Conservation (phyloP, 2,329 filamentous ascomycete species). For the Phialocephala subalpina region DNA sequence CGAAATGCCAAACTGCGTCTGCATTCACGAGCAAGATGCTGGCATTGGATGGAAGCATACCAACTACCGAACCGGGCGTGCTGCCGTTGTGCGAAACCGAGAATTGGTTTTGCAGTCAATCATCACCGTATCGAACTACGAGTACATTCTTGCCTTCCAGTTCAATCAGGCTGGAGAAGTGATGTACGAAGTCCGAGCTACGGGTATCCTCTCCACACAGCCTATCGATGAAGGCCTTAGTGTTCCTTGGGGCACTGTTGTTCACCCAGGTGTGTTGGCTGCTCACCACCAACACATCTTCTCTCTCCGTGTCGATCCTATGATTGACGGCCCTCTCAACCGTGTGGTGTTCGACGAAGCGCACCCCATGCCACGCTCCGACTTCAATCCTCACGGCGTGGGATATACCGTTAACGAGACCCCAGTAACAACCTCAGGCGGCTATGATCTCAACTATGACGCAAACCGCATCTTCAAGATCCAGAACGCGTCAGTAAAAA, state of each 20-base stretch:
- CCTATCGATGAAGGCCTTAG: conserved; percentile 71
- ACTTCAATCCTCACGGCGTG: conserved; percentile 59
- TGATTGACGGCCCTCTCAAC: conserved; percentile 64
- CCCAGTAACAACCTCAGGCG: conserved; percentile 53
- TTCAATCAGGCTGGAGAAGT: conserved; percentile 76
- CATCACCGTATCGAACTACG: conserved; percentile 76
- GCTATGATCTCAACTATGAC: conserved; percentile 56
- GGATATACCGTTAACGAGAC: conserved; percentile 59
- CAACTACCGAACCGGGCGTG: conserved; percentile 70
- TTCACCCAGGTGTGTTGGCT: conserved; percentile 74
- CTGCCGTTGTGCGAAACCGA: conserved; percentile 68
- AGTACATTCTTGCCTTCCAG: conserved; percentile 76
- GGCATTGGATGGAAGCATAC: conserved; percentile 76
- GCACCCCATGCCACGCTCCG: conserved; percentile 64
- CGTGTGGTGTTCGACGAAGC: conserved; percentile 65
- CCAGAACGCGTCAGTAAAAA: conserved; percentile 58
- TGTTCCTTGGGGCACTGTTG: conserved; percentile 72
- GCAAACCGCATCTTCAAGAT: conserved; percentile 65
- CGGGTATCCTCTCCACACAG: conserved; percentile 72
- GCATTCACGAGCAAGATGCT: conserved; percentile 75
- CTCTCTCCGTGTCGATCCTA: conserved; percentile 69
- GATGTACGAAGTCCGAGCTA: conserved; percentile 72
- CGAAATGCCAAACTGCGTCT: conserved; percentile 71
- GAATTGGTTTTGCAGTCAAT: conserved; percentile 75
- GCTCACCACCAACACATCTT: conserved; percentile 82